Conservation (phyloP, 176 grass and related monocot genomes). For the Chrysopogon serrulatus region DNA sequence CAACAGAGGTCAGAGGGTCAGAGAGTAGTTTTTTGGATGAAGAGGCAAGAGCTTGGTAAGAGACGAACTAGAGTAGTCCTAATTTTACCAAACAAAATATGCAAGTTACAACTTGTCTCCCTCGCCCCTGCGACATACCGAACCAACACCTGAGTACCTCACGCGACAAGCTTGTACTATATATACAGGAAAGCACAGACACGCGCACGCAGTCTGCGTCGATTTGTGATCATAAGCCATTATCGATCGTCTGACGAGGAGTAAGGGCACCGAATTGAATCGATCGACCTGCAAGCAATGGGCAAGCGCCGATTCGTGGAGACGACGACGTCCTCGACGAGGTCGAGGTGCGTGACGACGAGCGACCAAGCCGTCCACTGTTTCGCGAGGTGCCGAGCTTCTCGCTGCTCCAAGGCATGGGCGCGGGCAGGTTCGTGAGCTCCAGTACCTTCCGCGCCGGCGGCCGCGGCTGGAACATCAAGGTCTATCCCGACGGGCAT, state of each 20-base stretch:
- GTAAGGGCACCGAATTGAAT: neutral
- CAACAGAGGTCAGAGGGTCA: too few relatives aligned
- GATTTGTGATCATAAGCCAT: neutral
- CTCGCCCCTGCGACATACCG: too few relatives aligned
- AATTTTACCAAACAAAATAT: too few relatives aligned
- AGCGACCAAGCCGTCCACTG: neutral
- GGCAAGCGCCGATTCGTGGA: neutral
- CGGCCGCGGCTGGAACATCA: neutral
- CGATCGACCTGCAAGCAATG: neutral
- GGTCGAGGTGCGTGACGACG: neutral
- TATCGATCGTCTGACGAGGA: neutral
- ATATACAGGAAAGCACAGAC: too few relatives aligned
- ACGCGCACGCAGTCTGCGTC: too few relatives aligned
- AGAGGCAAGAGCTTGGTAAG: too few relatives aligned
- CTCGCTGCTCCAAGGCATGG: neutral
- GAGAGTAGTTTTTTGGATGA: too few relatives aligned
- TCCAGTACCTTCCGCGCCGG: neutral
- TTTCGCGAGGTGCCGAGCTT: neutral
- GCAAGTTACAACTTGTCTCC: too few relatives aligned
- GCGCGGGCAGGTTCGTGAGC: neutral
- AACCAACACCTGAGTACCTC: too few relatives aligned
- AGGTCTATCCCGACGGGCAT: neutral
- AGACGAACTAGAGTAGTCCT: too few relatives aligned
- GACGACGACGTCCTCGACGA: neutral
- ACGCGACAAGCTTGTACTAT: too few relatives aligned